A percentile compares a stretch with the other conserved stretches of the same genome.
These are phyloP conservation scores for Thalassiosira profunda DNA, from an alignment of 108 stramenopile genomes.

Conservation along the genomic window DNA sequence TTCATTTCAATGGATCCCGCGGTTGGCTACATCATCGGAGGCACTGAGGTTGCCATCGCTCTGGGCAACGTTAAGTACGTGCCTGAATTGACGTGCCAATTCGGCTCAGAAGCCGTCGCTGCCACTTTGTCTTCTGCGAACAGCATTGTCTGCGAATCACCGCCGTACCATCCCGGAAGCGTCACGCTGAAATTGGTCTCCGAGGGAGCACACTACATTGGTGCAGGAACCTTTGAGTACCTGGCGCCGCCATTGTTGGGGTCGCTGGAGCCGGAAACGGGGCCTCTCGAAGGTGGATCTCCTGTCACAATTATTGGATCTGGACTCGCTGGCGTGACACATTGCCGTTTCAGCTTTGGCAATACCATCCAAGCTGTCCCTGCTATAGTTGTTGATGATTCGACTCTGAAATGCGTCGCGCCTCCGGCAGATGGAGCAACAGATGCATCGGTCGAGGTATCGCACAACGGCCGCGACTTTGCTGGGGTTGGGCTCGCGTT, in stretches of 20 bases:
- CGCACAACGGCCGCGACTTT: constrained; percentile 45
- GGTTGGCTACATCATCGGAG: constrained; percentile 35
- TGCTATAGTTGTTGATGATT: constrained; percentile 8
- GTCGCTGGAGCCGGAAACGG: constrained; percentile 22
- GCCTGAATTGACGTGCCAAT: constrained; percentile 30
- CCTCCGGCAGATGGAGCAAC: constrained; percentile 6
- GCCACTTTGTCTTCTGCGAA: constrained; percentile 7
- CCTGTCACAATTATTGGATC: constrained; percentile 16
- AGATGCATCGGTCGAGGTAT: constrained; percentile 27
- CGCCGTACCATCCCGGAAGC: constrained; percentile 2
- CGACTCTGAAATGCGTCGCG: constrained; percentile 11
- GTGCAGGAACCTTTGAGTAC: constrained; percentile 37
- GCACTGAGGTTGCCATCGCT: constrained; percentile 28
- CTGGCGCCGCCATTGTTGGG: constrained; percentile 22
- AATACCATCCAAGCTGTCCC: constrained; percentile 18
- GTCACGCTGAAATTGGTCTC: constrained; percentile 20
- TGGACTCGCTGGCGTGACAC: constrained; percentile 21
- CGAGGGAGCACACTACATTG: constrained; percentile 14
- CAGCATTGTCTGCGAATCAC: constrained; percentile 29
- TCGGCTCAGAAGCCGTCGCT: constrained; percentile 14
- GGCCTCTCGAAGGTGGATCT: constrained; percentile 36
- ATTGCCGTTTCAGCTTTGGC: constrained; percentile 32
- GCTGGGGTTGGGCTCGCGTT: neutral
- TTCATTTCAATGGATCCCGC: constrained; percentile 39
- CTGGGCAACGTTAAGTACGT: constrained; percentile 29